Percentiles rank a stretch among this genome's conserved stretches.
These are phyloP conservation scores for Scheffersomyces lignicola DNA, from an alignment of 1,139 yeast genomes.

Conservation along the genomic window DNA sequence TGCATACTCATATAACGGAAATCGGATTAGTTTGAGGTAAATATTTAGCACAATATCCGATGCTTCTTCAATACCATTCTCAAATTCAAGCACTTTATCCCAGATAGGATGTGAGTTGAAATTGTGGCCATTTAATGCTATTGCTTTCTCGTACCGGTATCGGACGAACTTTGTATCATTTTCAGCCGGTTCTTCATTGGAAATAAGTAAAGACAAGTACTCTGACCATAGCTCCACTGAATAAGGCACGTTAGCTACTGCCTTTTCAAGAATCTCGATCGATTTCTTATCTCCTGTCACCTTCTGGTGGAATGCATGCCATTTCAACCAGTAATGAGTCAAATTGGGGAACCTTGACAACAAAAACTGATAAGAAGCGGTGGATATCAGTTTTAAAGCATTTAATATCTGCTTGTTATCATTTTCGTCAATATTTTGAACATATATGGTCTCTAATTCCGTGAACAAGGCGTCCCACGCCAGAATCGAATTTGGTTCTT, in stretches of 20 bases:
- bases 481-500: slow-evolving; percentile 25
- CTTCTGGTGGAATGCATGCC: slow-evolving; percentile 53
- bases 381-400: slow-evolving; percentile 22
- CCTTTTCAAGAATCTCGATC: slow-evolving; percentile 42
- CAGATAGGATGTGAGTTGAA: slow-evolving; percentile 64
- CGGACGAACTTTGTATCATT: slow-evolving; percentile 28
- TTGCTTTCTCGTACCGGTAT: slow-evolving; percentile 39
- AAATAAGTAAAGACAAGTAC: slow-evolving; percentile 53
- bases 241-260: slow-evolving; percentile 52
- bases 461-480: slow-evolving; percentile 34
- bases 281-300: slow-evolving; percentile 54
- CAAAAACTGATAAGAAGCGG: slow-evolving; percentile 27
- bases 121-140: slow-evolving; percentile 48
- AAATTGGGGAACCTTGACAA: slow-evolving; percentile 55
- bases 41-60: slow-evolving; percentile 32
- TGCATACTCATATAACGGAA: slow-evolving; percentile 73
- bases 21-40: slow-evolving; percentile 41
- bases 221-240: slow-evolving; percentile 70
- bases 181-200: slow-evolving; percentile 17
- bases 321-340: slow-evolving; percentile 61
- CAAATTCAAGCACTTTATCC: slow-evolving; percentile 61
- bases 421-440: not conserved
- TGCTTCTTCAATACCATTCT: slow-evolving; percentile 23
- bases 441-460: slow-evolving; percentile 19
- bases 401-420: not conserved